Conservation (phyloP, 164 flowering plant genomes). For the Tetracentron sinense region DNA sequence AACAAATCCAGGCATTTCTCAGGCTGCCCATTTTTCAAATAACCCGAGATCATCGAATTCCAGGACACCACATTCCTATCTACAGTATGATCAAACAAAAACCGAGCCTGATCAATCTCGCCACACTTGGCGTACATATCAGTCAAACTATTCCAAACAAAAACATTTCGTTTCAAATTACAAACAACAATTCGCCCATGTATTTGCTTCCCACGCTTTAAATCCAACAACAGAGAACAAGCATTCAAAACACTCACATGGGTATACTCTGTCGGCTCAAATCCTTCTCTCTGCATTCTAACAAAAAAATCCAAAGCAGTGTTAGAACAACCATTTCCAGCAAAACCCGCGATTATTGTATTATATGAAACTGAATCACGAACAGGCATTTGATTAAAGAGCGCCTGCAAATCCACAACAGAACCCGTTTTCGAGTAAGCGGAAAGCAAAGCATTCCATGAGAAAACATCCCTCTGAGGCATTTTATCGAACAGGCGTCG, state of each 20-base stretch:
- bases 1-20: constrained; percentile 33
- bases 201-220: constrained; percentile 38
- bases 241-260: constrained; percentile 32
- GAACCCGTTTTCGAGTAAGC: constrained; percentile 21
- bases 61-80: constrained; percentile 19
- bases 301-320: constrained; percentile 24
- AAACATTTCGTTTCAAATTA: constrained; percentile 22
- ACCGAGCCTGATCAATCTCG: constrained; percentile 27
- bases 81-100: constrained; percentile 32
- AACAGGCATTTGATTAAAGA: constrained; percentile 28
- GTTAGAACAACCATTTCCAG: constrained; percentile 21
- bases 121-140: constrained; percentile 49
- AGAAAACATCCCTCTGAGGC: constrained; percentile 25
- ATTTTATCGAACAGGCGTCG: constrained; percentile 13
- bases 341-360: constrained; percentile 26
- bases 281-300: constrained; percentile 30
- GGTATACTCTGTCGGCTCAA: constrained; percentile 30
- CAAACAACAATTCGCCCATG: constrained; percentile 34
- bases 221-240: constrained; percentile 27
- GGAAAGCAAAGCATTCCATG: constrained; percentile 42
- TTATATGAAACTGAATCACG: constrained; percentile 35
- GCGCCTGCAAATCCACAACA: constrained; percentile 19
- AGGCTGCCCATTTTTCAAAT: constrained; percentile 27
- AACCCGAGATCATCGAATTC: constrained; percentile 27
- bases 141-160: constrained; percentile 37